Conservation (phyloP, 768 basidiomycete genomes). For the Suillus paluster region DNA sequence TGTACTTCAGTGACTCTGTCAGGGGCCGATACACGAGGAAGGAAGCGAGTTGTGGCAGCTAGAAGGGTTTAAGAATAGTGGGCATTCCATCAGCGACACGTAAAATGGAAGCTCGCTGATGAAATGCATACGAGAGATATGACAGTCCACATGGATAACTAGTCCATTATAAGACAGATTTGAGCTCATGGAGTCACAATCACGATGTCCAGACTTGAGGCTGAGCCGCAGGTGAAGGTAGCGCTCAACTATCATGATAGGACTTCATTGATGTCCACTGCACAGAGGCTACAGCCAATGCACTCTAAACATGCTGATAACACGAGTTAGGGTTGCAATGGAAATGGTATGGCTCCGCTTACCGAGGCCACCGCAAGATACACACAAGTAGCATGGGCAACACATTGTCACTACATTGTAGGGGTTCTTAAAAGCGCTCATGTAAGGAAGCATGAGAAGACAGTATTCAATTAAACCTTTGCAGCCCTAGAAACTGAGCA, state of each 20-base stretch:
- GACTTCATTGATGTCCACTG: slow-evolving; percentile 48
- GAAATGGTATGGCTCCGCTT: slow-evolving; percentile 14
- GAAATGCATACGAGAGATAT: neutral
- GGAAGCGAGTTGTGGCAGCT: neutral
- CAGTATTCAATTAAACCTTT: slow-evolving; percentile 40
- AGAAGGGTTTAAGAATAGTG: too few species aligned
- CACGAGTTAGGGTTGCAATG: neutral
- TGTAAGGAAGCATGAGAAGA: neutral
- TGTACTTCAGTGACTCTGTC: neutral
- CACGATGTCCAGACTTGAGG: neutral
- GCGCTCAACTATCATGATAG: neutral
- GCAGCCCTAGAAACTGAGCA: slow-evolving; percentile 72
- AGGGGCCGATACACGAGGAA: too few species aligned
- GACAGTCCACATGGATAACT: neutral
- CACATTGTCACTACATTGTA: too few species aligned
- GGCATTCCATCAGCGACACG: neutral
- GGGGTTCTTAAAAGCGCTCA: slow-evolving; percentile 64
- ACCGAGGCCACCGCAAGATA: slow-evolving; percentile 74
- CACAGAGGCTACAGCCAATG: slow-evolving; percentile 70
- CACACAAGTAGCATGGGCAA: slow-evolving; percentile 74
- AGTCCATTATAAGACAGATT: neutral
- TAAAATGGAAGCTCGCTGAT: too few species aligned
- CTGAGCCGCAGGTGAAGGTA: too few species aligned
- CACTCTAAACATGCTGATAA: slow-evolving; percentile 65
- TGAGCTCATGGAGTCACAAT: too few species aligned